phyloP scores from a whole-genome alignment of 345 rosid genomes.

The Luvunga scandens region DNA sequence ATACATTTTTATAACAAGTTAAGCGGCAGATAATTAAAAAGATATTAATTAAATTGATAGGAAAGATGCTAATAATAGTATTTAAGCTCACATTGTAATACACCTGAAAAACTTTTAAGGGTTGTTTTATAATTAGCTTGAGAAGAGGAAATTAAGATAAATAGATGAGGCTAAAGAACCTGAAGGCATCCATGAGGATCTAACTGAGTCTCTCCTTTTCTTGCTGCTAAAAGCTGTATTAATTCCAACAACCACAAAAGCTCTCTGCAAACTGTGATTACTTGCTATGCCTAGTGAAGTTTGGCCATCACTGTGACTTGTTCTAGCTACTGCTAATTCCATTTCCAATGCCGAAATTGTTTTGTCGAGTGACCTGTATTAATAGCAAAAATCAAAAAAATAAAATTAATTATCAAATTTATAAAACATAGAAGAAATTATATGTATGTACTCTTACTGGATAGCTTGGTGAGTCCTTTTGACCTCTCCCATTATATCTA shows the following conservation, averaged over 20 bases:
- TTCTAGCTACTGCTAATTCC: conserved; percentile 55
- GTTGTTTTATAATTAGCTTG: too few relatives aligned
- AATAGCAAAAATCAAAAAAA: background rate
- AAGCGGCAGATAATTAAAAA: background rate
- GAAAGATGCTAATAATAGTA: background rate
- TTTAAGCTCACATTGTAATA: background rate
- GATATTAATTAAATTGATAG: background rate
- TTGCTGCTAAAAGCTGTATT: conserved; percentile 91
- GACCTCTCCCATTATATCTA: conserved; percentile 66
- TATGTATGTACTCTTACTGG: conserved; percentile 29
- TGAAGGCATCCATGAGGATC: conserved; percentile 84
- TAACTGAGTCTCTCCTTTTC: conserved; percentile 73
- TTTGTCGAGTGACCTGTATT: conserved; percentile 60
- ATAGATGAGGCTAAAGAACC: conserved; percentile 23
- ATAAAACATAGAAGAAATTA: background rate
- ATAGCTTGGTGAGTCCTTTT: conserved; percentile 67
- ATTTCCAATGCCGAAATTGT: conserved; percentile 63
- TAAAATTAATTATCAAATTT: background rate
- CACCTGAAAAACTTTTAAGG: too few relatives aligned
- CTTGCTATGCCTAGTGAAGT: conserved; percentile 18
- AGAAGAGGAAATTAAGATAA: too few relatives aligned
- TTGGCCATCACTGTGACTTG: conserved; percentile 23
- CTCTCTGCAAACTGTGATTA: conserved; percentile 54
- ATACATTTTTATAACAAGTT: too few relatives aligned
- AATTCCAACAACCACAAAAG: conserved; percentile 80